A percentile compares a stretch with the other conserved stretches of the same genome.
Conservation (phyloP, 345 rosid species). For the Melastoma malabathricum region DNA sequence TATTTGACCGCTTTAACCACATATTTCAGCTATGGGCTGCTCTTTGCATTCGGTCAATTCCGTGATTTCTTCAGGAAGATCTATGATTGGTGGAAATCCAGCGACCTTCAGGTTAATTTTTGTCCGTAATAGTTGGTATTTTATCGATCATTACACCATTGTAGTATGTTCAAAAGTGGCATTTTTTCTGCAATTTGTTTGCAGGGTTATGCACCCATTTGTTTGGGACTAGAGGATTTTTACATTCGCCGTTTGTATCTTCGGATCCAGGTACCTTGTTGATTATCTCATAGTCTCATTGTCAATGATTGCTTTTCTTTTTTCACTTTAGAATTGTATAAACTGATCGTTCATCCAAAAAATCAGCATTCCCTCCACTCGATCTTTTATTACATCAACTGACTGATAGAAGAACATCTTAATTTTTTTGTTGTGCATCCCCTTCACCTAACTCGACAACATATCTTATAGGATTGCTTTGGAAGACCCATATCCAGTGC, state of each 20-base stretch:
- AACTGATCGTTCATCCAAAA: too few relatives aligned
- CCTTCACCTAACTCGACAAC: too few relatives aligned
- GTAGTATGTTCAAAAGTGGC: neutral
- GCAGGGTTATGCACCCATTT: slow-evolving; percentile 91
- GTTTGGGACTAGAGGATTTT: slow-evolving; percentile 83
- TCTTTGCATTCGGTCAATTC: slow-evolving; percentile 38
- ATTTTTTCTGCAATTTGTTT: neutral
- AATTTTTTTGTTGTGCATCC: too few relatives aligned
- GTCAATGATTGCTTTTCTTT: neutral
- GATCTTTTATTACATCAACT: too few relatives aligned
- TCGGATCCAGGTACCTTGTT: slow-evolving; percentile 61
- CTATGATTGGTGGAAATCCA: slow-evolving; percentile 21
- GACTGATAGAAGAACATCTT: too few relatives aligned
- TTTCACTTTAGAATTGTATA: neutral
- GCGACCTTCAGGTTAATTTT: slow-evolving; percentile 23
- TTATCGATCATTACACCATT: too few relatives aligned
- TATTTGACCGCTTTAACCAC: slow-evolving; percentile 38
- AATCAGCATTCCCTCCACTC: too few relatives aligned
- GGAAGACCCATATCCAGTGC: slow-evolving; percentile 79
- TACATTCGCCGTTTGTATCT: slow-evolving; percentile 70
- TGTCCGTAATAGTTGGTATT: neutral
- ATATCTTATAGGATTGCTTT: slow-evolving; percentile 55
- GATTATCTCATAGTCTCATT: neutral
- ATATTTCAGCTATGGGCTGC: slow-evolving; percentile 34
- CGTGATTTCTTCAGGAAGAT: slow-evolving; percentile 36